Conservation (phyloP, 352 stramenopile species). For the Phytophthora syringae region DNA sequence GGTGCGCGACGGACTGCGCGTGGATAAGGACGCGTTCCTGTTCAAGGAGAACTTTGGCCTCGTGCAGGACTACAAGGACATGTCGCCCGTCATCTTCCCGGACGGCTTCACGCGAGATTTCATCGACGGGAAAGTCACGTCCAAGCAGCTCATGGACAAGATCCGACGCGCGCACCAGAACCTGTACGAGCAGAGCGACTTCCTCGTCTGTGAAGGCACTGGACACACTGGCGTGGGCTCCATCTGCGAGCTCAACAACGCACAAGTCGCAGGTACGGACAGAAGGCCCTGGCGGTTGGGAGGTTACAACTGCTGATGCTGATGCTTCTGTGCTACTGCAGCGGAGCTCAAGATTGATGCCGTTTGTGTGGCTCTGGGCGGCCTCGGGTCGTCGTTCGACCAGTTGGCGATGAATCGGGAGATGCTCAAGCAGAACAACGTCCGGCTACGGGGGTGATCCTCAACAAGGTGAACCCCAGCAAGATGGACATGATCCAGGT, state of each 20-base stretch:
- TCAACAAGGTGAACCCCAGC: constrained; percentile 89
- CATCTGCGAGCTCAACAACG: constrained; percentile 92
- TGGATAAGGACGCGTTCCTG: constrained; percentile 94
- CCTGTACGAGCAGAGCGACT: constrained; percentile 88
- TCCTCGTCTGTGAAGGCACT: constrained; percentile 96
- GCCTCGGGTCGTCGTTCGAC: constrained; percentile 86
- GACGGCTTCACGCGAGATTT: constrained; percentile 97
- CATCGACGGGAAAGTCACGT: constrained; percentile 95
- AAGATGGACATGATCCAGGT: constrained; percentile 94
- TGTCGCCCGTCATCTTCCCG: constrained; percentile 98
- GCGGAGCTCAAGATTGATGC: constrained; percentile 84
- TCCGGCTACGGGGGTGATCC: constrained; percentile 82
- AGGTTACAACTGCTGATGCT: constrained; percentile 4
- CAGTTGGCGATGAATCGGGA: constrained; percentile 87
- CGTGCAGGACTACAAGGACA: constrained; percentile 96
- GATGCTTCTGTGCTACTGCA: constrained; percentile 28
- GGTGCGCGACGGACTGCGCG: constrained; percentile 81
- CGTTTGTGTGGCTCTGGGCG: constrained; percentile 80
- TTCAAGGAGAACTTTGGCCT: constrained; percentile 97
- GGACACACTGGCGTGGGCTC: constrained; percentile 91
- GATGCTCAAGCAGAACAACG: constrained; percentile 80
- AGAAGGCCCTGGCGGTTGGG: background rate
- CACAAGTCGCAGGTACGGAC: constrained; percentile 78
- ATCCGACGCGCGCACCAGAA: constrained; percentile 87
- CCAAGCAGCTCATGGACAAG: constrained; percentile 72